A percentile compares a stretch with the other conserved stretches of the same genome.
Evolutionary conservation across 2,329 filamentous ascomycete genomes (phyloP).

Genomic region (Phyllosticta citrichinensis): DNA sequence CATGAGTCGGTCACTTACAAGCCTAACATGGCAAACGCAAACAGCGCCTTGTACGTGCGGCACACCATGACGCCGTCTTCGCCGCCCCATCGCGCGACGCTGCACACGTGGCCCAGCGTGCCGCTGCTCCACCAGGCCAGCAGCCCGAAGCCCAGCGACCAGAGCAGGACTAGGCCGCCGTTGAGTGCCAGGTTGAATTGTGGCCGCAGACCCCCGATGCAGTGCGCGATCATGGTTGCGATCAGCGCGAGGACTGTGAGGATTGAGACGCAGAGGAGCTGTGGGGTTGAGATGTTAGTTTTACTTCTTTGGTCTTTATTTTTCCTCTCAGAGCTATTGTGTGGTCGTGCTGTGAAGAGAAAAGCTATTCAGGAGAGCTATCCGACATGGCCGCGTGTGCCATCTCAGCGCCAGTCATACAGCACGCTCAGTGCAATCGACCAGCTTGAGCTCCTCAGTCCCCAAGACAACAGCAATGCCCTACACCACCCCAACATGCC

Average conservation of each 20-base stretch:
- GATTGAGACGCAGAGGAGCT: conserved; percentile 44
- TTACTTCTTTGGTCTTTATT: not conserved
- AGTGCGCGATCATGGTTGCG: conserved; percentile 42
- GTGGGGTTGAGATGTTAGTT: not conserved
- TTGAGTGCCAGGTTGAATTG: conserved; percentile 42
- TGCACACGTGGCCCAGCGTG: conserved; percentile 44
- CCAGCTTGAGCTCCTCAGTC: too few species aligned
- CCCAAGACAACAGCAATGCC: too few species aligned
- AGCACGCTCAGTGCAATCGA: too few species aligned
- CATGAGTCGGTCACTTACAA: conserved; percentile 20
- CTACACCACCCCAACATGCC: too few species aligned
- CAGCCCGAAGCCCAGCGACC: conserved; percentile 42
- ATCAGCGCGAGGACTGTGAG: conserved; percentile 43
- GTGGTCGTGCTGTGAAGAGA: too few species aligned
- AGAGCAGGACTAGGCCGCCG: conserved; percentile 38
- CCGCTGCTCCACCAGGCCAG: conserved; percentile 44
- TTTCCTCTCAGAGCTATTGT: not conserved
- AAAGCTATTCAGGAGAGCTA: not conserved
- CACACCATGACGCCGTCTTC: conserved; percentile 47
- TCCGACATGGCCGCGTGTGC: too few species aligned
- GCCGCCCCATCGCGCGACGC: conserved; percentile 41
- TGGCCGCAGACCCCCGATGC: conserved; percentile 42
- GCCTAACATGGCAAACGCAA: conserved; percentile 44
- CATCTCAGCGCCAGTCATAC: too few species aligned
- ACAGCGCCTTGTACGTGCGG: conserved; percentile 50